A percentile compares a stretch with the other conserved stretches of the same genome.
Conservation (phyloP, 2,329 filamentous ascomycete species). For the Sporothrix euskadiensis region DNA sequence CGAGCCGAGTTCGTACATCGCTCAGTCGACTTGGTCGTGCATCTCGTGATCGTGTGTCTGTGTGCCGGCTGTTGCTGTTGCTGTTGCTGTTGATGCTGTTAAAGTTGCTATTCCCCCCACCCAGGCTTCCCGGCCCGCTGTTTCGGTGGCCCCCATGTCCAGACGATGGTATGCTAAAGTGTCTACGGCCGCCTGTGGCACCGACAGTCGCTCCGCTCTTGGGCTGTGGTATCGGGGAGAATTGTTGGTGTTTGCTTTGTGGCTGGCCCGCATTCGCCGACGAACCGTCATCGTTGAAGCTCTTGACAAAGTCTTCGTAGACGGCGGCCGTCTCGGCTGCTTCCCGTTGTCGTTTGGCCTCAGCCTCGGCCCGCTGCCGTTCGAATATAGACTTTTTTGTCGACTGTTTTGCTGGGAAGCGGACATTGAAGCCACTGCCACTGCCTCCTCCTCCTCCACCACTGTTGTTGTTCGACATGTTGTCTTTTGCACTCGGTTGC, state of each 20-base stretch:
- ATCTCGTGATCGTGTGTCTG: background rate
- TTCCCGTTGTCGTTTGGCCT: slow-evolving; percentile 82
- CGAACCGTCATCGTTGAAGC: slow-evolving; percentile 64
- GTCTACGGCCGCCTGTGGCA: slow-evolving; percentile 54
- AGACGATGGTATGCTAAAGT: slow-evolving; percentile 61
- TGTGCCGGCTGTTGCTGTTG: background rate
- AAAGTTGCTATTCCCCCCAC: slow-evolving; percentile 39
- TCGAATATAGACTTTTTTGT: slow-evolving; percentile 82
- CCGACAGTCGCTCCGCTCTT: slow-evolving; percentile 31
- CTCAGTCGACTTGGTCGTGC: background rate
- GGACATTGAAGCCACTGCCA: slow-evolving; percentile 40
- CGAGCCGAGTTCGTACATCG: slow-evolving; percentile 40
- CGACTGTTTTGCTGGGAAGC: slow-evolving; percentile 40
- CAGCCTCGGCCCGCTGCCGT: slow-evolving; percentile 82
- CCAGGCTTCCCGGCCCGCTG: slow-evolving; percentile 64
- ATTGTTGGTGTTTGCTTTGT: slow-evolving; percentile 18
- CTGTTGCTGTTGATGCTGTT: background rate
- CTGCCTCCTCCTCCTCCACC: background rate
- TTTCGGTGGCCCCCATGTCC: slow-evolving; percentile 47
- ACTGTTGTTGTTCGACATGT: slow-evolving; percentile 48
- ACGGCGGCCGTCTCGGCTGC: slow-evolving; percentile 85
- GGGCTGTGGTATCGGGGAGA: slow-evolving; percentile 37
- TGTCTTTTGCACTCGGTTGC: slow-evolving; percentile 23
- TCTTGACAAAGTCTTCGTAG: slow-evolving; percentile 84
- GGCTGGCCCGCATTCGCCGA: slow-evolving; percentile 43